Conservation (phyloP, 2,329 filamentous ascomycete genomes). For the Endoconidiophora polonica region DNA sequence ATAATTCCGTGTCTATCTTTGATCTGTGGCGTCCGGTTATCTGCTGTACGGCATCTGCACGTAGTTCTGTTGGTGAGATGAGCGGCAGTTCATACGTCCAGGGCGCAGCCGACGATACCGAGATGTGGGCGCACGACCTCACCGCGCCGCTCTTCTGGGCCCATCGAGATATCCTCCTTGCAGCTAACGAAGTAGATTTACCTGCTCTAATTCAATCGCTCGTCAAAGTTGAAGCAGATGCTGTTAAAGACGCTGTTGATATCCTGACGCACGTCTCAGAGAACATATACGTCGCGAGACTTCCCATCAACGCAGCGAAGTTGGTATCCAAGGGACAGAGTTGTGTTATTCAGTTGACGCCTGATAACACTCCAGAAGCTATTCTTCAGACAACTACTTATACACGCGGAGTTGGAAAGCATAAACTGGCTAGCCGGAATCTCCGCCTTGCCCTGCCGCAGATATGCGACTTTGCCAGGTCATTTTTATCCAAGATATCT, state of each 20-base stretch:
- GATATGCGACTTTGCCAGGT: slow-evolving; percentile 39
- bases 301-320: slow-evolving; percentile 17
- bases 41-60: slow-evolving; percentile 69
- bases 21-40: slow-evolving; percentile 54
- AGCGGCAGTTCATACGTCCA: slow-evolving; percentile 58
- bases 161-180: slow-evolving; percentile 43
- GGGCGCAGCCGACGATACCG: slow-evolving; percentile 85
- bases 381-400: slow-evolving; percentile 23
- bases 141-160: slow-evolving; percentile 69
- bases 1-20: slow-evolving; percentile 24
- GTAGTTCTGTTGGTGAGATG: slow-evolving; percentile 48
- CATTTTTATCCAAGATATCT: background rate
- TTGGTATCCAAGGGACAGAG: slow-evolving; percentile 23
- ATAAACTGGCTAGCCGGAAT: slow-evolving; percentile 68
- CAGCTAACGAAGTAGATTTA: slow-evolving; percentile 47
- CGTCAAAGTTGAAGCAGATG: slow-evolving; percentile 17
- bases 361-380: slow-evolving; percentile 28
- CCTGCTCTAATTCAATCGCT: slow-evolving; percentile 32
- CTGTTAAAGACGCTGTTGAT: slow-evolving; percentile 13
- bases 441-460: slow-evolving; percentile 53
- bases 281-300: slow-evolving; percentile 22
- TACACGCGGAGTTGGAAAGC: slow-evolving; percentile 42
- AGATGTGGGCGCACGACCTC: slow-evolving; percentile 76
- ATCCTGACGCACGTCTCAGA: slow-evolving; percentile 19
- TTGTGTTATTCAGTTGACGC: slow-evolving; percentile 20